Base-by-base conservation (phyloP, 2,329 filamentous ascomycete genomes). In the Aspergillus phoenicis region DNA sequence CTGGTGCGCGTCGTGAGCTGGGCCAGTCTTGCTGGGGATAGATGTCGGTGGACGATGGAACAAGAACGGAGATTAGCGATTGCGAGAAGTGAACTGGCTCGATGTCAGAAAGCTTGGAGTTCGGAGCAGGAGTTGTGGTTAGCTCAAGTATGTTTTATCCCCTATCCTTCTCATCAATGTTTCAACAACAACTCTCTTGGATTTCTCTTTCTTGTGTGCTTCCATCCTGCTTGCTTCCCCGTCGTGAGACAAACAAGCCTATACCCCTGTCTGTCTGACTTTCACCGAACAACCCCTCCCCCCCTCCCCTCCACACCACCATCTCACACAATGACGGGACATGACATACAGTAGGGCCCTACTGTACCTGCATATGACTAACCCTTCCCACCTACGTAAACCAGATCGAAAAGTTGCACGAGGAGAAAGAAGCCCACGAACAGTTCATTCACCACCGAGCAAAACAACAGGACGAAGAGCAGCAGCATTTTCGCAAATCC, bases 51-150 rank as follows among this genome's bases (percentile, higher is more conserved):
- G 71, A 71, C 70, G 5, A 61, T 30, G 7, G 68, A 73, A 24
- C 72, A 72, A 41, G 73, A 75, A 45, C 62, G 62, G 15, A 66
- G 73, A 33, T 65, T 75, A 17, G 52, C 63, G 5, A 64, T 67
- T 54, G 73, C 73, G 0, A 60, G 68, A 58, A 65, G 63, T 15
- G 67, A 76, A 43, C 51, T 76, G 51, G 71, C 64, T 39, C 62
- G 69, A 26, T 76, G 74, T 63, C 74, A 76, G 57, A 75, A 71
- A 61, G 71, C 73, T 1, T 76, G 72, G 72, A 74, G 71, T 56
- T 75, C 73, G 8, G 72, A 75, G 56, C 73, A 76, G 54, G 74
- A 76, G 48, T 39, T 75, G 15, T 75, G 73, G 73, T 56, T 76
- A 58, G 61, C 65, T 17, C 67, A 70, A 70, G 74, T 76, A 69